Base-by-base conservation (phyloP, 805 yeast species). In the Saccharomycopsis schoenii region DNA sequence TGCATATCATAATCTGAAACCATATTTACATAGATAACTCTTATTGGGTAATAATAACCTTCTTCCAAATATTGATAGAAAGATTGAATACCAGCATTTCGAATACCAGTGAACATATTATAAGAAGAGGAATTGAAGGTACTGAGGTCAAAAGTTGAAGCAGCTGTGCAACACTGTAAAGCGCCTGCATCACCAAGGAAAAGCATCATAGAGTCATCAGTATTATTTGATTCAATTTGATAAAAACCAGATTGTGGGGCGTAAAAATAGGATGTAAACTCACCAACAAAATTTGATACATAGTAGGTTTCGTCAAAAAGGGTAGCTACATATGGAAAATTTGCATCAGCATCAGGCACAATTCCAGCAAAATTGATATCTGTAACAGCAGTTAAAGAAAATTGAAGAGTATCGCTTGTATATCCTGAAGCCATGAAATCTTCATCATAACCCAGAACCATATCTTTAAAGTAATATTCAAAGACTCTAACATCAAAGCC, bases 131-230 rank as follows among this genome's bases (percentile, higher is more conserved):
- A 29, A 19, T 19, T 15, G 21, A 41, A 9, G 6, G 47, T n/a
- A 19, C 19, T 41, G 19, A n/a, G 10, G 15, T n/a, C 47, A 8
- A 19, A 19, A 29, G 8, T 21, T 40, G 21, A 25, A 41, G 19
- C 19, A 41, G 6, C 47, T 3, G 47, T 41, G 65, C 77, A 71
- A 66, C 81, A 77, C 29, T 68, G 69, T 29, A 75, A 69, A 10
- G 73, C 72, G 59, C 66, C 68, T 9, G 69, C 69, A n/a, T 64
- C 65, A 52, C 74, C 74, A 59, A 71, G 61, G 56, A 66, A 68
- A 55, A 76, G 71, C 66, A 69, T 70, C n/a, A 68, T 72, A 17
- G 68, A 66, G 62, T 75, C 76, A 67, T 75, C 77, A 29, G 69
- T 67, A 11, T 51, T 42, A 8, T 55, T 43, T 29, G 72, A 58